These are phyloP conservation scores for Microbotryum saponariae DNA, from an alignment of 1,284 basidiomycete genomes.

Conservation along the genomic window DNA sequence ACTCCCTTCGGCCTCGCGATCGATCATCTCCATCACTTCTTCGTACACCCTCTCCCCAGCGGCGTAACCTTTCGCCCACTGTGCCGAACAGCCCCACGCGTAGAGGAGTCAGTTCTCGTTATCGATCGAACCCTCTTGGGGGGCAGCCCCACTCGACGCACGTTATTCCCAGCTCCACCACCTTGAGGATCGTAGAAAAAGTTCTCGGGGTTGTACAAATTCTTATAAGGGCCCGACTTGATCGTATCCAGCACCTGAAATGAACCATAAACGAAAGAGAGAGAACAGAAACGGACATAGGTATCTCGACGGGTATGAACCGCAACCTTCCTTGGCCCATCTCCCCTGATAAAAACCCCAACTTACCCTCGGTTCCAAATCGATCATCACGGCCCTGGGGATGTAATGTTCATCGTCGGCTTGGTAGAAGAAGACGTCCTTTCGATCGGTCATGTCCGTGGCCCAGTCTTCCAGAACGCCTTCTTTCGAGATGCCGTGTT, in stretches of 20 bases:
- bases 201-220: conserved; percentile 97
- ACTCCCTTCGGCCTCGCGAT: conserved; percentile 95
- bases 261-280: too few species aligned
- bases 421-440: conserved; percentile 99
- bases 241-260: conserved; percentile 91
- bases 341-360: too few species aligned
- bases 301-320: not conserved
- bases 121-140: too few species aligned
- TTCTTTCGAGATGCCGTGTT: conserved; percentile 89
- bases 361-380: conserved; percentile 90
- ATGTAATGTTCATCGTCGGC: conserved; percentile 99
- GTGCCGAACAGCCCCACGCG: not conserved
- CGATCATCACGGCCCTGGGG: conserved; percentile 89
- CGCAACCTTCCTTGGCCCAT: too few species aligned
- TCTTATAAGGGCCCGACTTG: conserved; percentile 79
- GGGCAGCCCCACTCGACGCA: not conserved
- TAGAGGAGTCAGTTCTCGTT: too few species aligned
- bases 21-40: conserved; percentile 98
- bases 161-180: conserved; percentile 93
- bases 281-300: too few species aligned
- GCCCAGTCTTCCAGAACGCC: conserved; percentile 93
- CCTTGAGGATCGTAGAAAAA: conserved; percentile 92
- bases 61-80: conserved; percentile 46
- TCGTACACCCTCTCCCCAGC: conserved; percentile 88
- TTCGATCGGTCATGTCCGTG: conserved; percentile 70